Evolutionary conservation across 2,329 filamentous ascomycete species (phyloP), one percentile per base, ranked within the genome.

Genomic region (Nothophaeocryptopus gaeumannii): DNA sequence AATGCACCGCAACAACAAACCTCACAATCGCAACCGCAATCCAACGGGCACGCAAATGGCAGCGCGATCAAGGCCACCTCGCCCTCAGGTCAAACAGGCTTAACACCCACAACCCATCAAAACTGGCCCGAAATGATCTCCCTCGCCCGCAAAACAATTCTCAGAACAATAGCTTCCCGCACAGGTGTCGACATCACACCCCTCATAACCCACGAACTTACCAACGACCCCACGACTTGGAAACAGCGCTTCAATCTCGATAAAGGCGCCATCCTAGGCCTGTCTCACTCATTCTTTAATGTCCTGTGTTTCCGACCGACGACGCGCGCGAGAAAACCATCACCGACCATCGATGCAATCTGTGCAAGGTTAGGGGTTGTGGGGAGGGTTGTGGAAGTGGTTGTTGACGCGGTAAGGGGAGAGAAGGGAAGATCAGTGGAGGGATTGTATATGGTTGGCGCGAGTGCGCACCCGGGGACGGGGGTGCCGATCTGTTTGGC

Each of bases 261-360:
- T 69, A 82, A 83, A 63, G 86, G 86, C 11, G 84, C 84, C 1
- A 90, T 89, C 47, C 75, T 89, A 0, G 86, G 86, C 0, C 72
- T 89, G 1, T 82, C 78, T 13, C 86, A 89, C 69, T 80, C 78
- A 29, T 89, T 90, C 72, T 86, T 87, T 73, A 87, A 88, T 62
- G 83, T 87, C 11, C 74, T 88, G 0, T 77, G 77, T 31, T 87
- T 87, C 72, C 73, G 84, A 1, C 84, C 84, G 0, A 72, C 74
- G 35, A 86, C 82, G 0, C 83, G 26, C 78, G 84, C 5, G 68
- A 73, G 60, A 80, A 78, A 2, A 72, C 73, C 55, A 73, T 61
- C 57, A 7, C 49, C 47, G 1, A 26, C 4, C 7, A 43, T 67
- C 1, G 65, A 84, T 30, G 34, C 44, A 5, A 13, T 43, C 7